Base-by-base conservation (phyloP, 2,329 filamentous ascomycete species). In the Scleromitrula shiraiana region DNA sequence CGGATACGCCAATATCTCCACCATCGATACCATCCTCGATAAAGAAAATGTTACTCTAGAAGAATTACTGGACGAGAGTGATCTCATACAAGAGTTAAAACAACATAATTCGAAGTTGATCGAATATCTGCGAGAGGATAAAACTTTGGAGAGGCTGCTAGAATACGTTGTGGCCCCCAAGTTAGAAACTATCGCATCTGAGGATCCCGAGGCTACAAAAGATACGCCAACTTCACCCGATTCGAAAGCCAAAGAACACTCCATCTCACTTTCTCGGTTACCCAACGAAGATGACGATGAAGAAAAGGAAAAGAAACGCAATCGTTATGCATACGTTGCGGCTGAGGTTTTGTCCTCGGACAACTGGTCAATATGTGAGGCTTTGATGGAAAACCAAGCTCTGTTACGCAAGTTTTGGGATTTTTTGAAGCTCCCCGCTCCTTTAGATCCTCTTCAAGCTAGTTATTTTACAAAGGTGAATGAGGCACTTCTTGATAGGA, bases 391-490 rank as follows among this genome's bases (percentile, higher is more conserved):
- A 62, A 91, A 90, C 65, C 82, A 83, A 47, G 72, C 80, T 37
- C 76, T 89, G 52, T 70, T 98, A 58, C 80, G 81, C 60, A 79
- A 84, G 56, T 97, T 98, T 67, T 98, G 93, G 93, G 74, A 80
- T 40, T 98, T 96, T 66, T 69, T 98, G 59, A 85, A 85, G 64
- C 79, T 83, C 47, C 78, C 87, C n/a, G 78, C 88, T 9, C 88
- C 91, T 2, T 77, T 98, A 47, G 91, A 97, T 65, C 86, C 91
- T 30, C 76, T 96, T 5, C 91, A 97, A 68, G 91, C 93, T 15
- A 90, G 90, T 62, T 98, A 98, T 66, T 98, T 98, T 65, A 96
- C 91, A 47, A 98, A 97, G 65, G 90, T 98, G 63, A 97, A 97
- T 67, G 93, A 98, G 70, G 86, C 88, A n/a, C 71, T 98, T 17